Base-by-base conservation (phyloP, 1,284 basidiomycete genomes). In the Sparassis latifolia region DNA sequence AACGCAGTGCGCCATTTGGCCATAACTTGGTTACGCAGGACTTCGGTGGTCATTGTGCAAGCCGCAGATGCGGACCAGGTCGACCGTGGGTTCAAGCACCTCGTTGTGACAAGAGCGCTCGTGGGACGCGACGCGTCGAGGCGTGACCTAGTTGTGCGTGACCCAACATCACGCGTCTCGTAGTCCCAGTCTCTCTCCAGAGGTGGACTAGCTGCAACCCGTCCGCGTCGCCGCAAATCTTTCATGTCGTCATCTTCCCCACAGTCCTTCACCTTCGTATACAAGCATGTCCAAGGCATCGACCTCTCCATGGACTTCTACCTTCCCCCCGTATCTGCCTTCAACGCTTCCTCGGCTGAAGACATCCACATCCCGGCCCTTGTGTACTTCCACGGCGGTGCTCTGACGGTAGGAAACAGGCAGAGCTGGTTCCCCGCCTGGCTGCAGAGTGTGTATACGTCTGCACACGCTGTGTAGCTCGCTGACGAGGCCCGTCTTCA, bases 1-100 rank as follows among this genome's bases (percentile, higher is more conserved):
- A 88, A 87, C 0, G 82, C 73, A 32, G 82, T 76, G 55, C 86
- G 80, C 86, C 86, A 89, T 68, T 86, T 85, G 3, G 76, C 69
- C n/a, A 77, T 75, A 3, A 86, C 80, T 57, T 86, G 82, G 2
- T 75, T 72, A 38, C 74, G 74, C 2, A 62, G 49, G 9, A 55
- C 33, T 3, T 55, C 52, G 3, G 58, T 50, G 2, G 57, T 53
- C 57, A 56, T 58, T 2, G 10, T 3, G 4, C 32, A 35, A 5
- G 33, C n/a, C 45, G 7, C 20, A 46, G 35, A 38, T n/a, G 7
- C 10, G 39, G n/a, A 20, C 10, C 47, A 39, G 5, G 40, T 43
- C 30, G 7, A 43, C 41, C 5, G 33, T 33, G 38, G 5, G n/a
- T 47, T 12, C 7, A 9, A 20, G 20, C 20, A 20, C 20, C 20